Conservation (phyloP, 2,329 filamentous ascomycete genomes). For the Microcyclospora tardicrescens region DNA sequence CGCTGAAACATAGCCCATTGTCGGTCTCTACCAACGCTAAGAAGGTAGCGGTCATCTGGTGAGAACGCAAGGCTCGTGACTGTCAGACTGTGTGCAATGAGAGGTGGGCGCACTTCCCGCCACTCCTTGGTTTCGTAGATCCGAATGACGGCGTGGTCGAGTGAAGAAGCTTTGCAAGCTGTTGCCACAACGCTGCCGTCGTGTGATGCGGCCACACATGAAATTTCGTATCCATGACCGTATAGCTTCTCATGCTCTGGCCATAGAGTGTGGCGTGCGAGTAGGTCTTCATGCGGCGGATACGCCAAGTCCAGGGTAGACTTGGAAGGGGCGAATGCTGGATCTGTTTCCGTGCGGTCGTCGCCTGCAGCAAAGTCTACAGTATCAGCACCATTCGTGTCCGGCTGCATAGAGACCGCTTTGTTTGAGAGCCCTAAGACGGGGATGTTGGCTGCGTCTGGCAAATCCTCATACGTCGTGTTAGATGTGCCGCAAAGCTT, state of each 20-base stretch:
- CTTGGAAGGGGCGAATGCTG: conserved; percentile 43
- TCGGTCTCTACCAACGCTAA: conserved; percentile 83
- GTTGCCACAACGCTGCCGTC: conserved; percentile 70
- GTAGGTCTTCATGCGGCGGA: conserved; percentile 78
- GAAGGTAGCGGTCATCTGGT: conserved; percentile 54
- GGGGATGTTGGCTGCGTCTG: conserved; percentile 87
- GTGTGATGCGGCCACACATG: conserved; percentile 65
- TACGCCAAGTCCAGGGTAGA: conserved; percentile 53
- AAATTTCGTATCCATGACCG: conserved; percentile 95
- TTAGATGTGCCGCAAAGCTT: conserved; percentile 11
- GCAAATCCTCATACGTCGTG: conserved; percentile 34
- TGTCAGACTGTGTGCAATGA: conserved; percentile 77
- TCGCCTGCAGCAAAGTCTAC: conserved; percentile 31
- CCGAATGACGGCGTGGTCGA: conserved; percentile 88
- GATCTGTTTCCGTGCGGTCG: conserved; percentile 43
- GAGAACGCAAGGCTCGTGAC: conserved; percentile 75
- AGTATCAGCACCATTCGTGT: conserved; percentile 11
- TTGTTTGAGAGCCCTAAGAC: conserved; percentile 95
- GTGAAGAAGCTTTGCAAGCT: conserved; percentile 80
- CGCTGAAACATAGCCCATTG: conserved; percentile 77
- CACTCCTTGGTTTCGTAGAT: conserved; percentile 77
- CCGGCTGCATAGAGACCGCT: conserved; percentile 48
- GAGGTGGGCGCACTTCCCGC: conserved; percentile 73
- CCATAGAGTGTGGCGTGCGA: conserved; percentile 85
- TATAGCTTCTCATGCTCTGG: conserved; percentile 94